Base-by-base conservation (phyloP, 176 grass and related monocot genomes). In the Musa acuminata region DNA sequence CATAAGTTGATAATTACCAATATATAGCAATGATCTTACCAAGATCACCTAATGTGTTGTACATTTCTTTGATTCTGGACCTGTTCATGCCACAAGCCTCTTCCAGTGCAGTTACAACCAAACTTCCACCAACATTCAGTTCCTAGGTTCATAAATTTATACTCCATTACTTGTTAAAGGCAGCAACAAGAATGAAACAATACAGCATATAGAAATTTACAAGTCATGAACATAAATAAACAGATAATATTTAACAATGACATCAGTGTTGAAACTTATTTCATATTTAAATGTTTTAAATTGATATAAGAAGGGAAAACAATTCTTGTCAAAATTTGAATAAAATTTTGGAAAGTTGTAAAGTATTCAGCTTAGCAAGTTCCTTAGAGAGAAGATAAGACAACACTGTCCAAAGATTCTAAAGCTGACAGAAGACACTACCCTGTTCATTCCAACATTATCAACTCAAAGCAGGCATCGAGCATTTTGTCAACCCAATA, bases 11-110 rank as follows among this genome's bases (percentile, higher is more conserved):
- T 50, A 62, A 5, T n/a, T 80, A 82, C 75, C 12, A 72, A 51
- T 52, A 73, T 52, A 53, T 73, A 49, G 2, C 20, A 16, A 62
- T 78, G 49, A 78, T 53, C 78, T 81, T 91, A 91, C 90, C 94
- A 80, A 98, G 88, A 89, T 98, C 90, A 11, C 94, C 94, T 1
- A 59, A 87, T 72, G 72, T 79, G 86, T 85, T 98, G 86, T 93
- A 91, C 94, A 98, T 88, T 75, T 98, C 87, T 67, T 91, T 92
- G 80, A 98, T 93, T 86, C 83, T 89, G 78, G 87, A 89, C 80
- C 74, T 93, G 82, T 80, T 98, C 35, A 82, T 87, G 59, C 94
- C 90, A 75, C 87, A 74, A 69, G 88, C 80, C 70, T 93, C 94
- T 83, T 98, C 90, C 73, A 98, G 54, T 84, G 90, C 81, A 64